These are phyloP conservation scores for Diospyros lotus DNA, from an alignment of 148 eudicot genomes.

Conservation along the genomic window DNA sequence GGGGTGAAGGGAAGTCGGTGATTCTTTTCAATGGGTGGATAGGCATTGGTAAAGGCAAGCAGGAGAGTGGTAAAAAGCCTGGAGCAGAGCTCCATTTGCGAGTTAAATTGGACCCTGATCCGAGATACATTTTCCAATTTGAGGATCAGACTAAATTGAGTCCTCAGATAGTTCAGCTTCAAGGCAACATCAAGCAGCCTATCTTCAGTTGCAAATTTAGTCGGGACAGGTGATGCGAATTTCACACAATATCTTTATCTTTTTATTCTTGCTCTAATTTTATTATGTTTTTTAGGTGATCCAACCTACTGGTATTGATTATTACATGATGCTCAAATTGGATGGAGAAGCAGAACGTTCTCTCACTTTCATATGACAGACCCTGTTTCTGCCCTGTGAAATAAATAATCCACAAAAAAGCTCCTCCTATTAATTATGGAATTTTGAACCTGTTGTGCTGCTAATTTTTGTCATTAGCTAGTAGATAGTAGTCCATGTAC, in stretches of 20 bases:
- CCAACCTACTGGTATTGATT: no score
- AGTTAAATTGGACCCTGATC: constrained; percentile 57
- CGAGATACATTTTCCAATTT: constrained; percentile 59
- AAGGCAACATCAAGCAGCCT: constrained; percentile 47
- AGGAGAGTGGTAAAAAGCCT: constrained; percentile 27
- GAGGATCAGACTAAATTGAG: constrained; percentile 50
- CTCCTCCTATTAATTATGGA: no score
- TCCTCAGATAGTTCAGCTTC: constrained; percentile 63
- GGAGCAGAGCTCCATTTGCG: constrained; percentile 48
- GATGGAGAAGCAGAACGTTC: no score
- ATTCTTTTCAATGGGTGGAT: constrained; percentile 54
- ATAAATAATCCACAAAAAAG: no score
- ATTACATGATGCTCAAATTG: no score
- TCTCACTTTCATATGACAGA: no score
- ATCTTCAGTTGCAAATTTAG: constrained; percentile 62
- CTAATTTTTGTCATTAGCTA: no score
- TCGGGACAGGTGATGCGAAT: constrained; percentile 42
- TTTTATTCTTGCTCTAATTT: neutral
- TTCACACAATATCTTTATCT: no score
- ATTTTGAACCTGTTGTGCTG: no score
- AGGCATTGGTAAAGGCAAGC: constrained; percentile 48
- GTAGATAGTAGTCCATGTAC: no score
- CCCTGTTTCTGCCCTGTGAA: no score
- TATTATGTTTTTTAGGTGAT: neutral
- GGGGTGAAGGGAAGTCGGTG: constrained; percentile 49